Evolutionary conservation across 2,329 filamentous ascomycete genomes (phyloP), one percentile per base, ranked within the genome.

Genomic region (Pseudogymnoascus sp.): DNA sequence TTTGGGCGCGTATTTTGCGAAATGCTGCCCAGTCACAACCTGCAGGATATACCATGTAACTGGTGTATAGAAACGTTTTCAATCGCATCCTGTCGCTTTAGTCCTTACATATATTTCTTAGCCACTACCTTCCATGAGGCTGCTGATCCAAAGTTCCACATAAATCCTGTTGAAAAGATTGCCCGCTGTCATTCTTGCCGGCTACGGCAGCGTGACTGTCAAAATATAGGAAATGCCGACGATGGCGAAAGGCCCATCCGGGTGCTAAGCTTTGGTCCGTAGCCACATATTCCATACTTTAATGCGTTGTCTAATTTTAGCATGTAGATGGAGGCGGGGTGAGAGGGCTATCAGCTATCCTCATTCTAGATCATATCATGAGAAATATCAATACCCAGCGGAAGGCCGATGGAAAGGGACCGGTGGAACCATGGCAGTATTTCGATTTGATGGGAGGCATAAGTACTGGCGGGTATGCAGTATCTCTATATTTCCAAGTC

Each of bases 361-460:
- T 53, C 47, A 53, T 31, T 16, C 10, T 53, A 18, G 25, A 7
- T 6, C 25, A 53, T 31, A 53, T 53, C 10, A 53, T 53, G 47
- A 31, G 47, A 31, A 18, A 16, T 31, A 53, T 53, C 47, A 53
- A 53, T 31, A 18, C 25, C n/a, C n/a, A 31, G 23, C 25, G 47
- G 4, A 18, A 53, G 16, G 14, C 4, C 8, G 47, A 31, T 53
- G 25, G n/a, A 18, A 53, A 31, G 14, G 47, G 11, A 5, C 47
- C 25, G n/a, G 7, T 11, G 8, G 47, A 31, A 53, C 79, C 79
- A 63, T 80, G 78, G 64, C 77, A 81, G 65, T 81, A 81, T 69
- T 82, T 82, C 69, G 79, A 82, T 66, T 78, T 79, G 70, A 80
- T 81, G 73, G 80, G 79, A 62, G 79, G 79, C 21, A 81, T 79